A percentile compares a stretch with the other conserved stretches of the same genome.
phyloP scores from a whole-genome alignment of 345 rosid genomes.

The Eucalyptus urophylla region DNA sequence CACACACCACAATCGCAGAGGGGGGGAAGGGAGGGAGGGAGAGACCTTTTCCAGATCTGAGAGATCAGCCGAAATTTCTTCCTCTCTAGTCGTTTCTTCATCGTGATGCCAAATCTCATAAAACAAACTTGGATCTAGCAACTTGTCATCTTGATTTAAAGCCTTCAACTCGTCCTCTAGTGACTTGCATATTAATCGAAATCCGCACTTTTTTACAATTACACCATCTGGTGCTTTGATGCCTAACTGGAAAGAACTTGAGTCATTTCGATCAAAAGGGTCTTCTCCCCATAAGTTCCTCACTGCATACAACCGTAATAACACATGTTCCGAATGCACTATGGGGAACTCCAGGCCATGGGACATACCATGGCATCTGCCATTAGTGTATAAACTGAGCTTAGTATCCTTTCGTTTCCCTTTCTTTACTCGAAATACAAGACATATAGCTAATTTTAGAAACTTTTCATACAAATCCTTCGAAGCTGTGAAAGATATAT shows the following conservation, averaged over 20 bases:
- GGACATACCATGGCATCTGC: no score
- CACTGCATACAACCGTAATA: no score
- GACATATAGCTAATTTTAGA: rapidly evolving
- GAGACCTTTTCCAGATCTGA: no score
- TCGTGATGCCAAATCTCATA: not conserved
- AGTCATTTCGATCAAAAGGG: not conserved
- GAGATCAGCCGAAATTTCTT: rapidly evolving
- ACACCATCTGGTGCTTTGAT: rapidly evolving
- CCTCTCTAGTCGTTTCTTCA: not conserved
- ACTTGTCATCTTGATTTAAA: not conserved
- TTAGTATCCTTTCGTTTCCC: rapidly evolving
- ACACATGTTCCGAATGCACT: no score
- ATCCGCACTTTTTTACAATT: not conserved
- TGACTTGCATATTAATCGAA: not conserved
- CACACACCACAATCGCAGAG: no score
- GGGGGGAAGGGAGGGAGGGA: no score
- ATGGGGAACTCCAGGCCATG: no score
- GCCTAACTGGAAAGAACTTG: not conserved
- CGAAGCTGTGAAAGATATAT: not conserved
- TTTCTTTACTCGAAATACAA: not conserved
- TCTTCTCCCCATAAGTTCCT: rapidly evolving
- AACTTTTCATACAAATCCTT: not conserved
- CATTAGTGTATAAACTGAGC: rapidly evolving
- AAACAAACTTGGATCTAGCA: not conserved
- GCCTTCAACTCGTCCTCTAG: not conserved